Percentiles rank a stretch among this genome's conserved stretches.
phyloP scores from a whole-genome alignment of 2,329 filamentous ascomycete species.

The Verticillium longisporum region DNA sequence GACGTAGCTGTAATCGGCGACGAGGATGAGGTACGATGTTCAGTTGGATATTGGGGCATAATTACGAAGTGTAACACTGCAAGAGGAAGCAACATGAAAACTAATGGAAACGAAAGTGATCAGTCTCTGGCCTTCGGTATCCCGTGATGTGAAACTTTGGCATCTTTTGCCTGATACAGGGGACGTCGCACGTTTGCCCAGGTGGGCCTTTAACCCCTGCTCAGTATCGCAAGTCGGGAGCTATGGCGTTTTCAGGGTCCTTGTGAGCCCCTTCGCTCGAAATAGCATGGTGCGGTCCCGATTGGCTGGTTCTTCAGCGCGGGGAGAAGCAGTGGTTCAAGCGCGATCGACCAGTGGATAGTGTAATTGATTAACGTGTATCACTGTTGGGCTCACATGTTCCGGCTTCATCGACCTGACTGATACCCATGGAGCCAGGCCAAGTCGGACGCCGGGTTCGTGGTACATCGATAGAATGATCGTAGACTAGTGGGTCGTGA shows the following conservation, averaged over 20 bases:
- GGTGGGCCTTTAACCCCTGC: slow-evolving; percentile 2
- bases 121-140: not conserved
- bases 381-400: too few species aligned
- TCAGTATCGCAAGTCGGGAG: slow-evolving; percentile 5
- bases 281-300: not conserved
- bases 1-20: not conserved
- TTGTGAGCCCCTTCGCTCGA: not conserved
- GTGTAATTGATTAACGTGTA: not conserved
- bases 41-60: not conserved
- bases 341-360: not conserved
- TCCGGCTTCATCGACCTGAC: too few species aligned
- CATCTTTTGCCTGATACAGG: slow-evolving; percentile 16
- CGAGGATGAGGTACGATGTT: not conserved
- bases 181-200: slow-evolving; percentile 17
- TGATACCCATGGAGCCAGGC: too few species aligned
- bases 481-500: not conserved
- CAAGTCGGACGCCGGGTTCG: too few species aligned
- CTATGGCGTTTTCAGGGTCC: slow-evolving; percentile 1
- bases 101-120: not conserved
- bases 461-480: too few species aligned
- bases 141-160: not conserved
- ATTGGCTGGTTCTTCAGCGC: not conserved
- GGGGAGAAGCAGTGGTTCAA: not conserved
- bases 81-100: not conserved
- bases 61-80: not conserved